Conservation (phyloP, 176 grass and related monocot species). For the Ananas comosus region DNA sequence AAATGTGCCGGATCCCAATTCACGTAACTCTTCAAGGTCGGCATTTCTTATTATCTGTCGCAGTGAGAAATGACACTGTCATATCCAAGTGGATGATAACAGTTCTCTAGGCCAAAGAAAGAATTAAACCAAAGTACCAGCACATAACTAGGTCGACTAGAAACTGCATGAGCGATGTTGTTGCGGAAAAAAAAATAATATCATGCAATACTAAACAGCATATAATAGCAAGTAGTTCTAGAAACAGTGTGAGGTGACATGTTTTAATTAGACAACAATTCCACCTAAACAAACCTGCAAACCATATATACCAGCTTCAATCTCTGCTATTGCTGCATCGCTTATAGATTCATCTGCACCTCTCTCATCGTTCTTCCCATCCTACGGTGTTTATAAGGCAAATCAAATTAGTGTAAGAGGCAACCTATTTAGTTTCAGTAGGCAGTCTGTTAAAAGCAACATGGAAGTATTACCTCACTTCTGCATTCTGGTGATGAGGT, state of each 20-base stretch:
- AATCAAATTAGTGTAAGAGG: background rate
- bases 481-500: conserved; percentile 29
- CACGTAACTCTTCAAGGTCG: conserved; percentile 94
- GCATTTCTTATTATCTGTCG: conserved; percentile 88
- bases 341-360: conserved; percentile 38
- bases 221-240: background rate
- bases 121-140: background rate
- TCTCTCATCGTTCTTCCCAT: conserved; percentile 32
- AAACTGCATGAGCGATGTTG: background rate
- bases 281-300: conserved; percentile 50
- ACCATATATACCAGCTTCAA: conserved; percentile 84
- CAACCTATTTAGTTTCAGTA: background rate
- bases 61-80: background rate
- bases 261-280: background rate
- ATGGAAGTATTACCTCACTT: conserved; percentile 30
- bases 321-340: conserved; percentile 67
- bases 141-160: background rate
- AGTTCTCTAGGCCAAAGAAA: background rate
- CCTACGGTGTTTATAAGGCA: conserved; percentile 26
- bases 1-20: conserved; percentile 89
- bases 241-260: background rate
- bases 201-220: background rate
- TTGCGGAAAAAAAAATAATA: background rate
- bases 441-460: background rate
- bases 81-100: background rate